Conservation (phyloP, 768 basidiomycete genomes). For the Suillus spraguei region DNA sequence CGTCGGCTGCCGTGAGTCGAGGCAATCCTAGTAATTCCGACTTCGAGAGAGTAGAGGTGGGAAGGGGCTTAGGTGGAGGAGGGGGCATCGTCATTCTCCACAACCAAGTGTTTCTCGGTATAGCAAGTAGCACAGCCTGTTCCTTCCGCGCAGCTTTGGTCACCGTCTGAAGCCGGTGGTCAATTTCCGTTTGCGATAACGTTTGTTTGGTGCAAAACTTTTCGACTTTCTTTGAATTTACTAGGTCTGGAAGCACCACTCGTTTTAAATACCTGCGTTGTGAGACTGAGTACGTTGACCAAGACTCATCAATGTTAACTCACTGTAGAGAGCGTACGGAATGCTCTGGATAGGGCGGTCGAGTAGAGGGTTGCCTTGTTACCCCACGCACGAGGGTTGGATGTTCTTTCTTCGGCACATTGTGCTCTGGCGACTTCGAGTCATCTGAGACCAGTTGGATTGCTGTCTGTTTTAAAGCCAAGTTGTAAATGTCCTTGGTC, state of each 20-base stretch:
- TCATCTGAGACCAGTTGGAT: slow-evolving; percentile 1
- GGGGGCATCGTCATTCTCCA: slow-evolving; percentile 34
- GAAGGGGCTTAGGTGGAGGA: slow-evolving; percentile 7
- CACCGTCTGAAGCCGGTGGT: slow-evolving; percentile 22
- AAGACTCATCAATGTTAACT: slow-evolving; percentile 16
- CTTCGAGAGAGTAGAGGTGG: slow-evolving; percentile 28
- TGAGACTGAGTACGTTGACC: not conserved
- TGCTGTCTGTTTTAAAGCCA: slow-evolving; percentile 21
- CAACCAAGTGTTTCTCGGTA: slow-evolving; percentile 40
- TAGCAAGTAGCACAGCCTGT: slow-evolving; percentile 17
- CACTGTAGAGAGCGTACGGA: slow-evolving; percentile 60
- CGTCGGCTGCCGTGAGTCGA: slow-evolving; percentile 27
- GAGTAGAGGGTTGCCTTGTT: slow-evolving; percentile 13
- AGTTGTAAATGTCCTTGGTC: slow-evolving; percentile 31
- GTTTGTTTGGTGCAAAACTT: slow-evolving; percentile 40
- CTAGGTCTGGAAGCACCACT: slow-evolving; percentile 50
- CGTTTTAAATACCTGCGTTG: slow-evolving; percentile 55
- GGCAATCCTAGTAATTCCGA: slow-evolving; percentile 6
- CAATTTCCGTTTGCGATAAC: slow-evolving; percentile 30
- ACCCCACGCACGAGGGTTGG: not conserved
- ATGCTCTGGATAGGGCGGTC: slow-evolving; percentile 46
- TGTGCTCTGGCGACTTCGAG: not conserved
- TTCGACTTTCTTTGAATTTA: slow-evolving; percentile 42
- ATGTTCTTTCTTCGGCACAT: slow-evolving; percentile 13
- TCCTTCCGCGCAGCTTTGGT: slow-evolving; percentile 22